These are phyloP conservation scores for Acmispon strigosus DNA, from an alignment of 306 rosid genomes.

Conservation along the genomic window DNA sequence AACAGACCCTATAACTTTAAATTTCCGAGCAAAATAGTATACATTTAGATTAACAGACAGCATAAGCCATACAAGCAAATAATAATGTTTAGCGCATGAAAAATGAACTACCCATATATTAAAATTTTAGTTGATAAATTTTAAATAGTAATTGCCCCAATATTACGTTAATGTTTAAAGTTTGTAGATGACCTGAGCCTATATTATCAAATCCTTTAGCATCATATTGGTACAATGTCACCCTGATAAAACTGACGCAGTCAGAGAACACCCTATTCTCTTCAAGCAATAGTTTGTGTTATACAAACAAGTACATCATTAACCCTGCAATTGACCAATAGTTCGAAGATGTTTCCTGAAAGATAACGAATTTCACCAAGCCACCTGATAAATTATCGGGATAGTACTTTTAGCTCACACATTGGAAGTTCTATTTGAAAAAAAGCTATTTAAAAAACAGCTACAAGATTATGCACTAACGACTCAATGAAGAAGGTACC, in stretches of 20 bases:
- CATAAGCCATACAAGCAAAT: background rate
- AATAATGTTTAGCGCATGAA: background rate
- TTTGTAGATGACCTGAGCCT: background rate
- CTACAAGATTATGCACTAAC: background rate
- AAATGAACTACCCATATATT: background rate
- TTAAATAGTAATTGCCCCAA: background rate
- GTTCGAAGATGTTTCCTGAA: background rate
- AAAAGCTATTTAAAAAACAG: background rate
- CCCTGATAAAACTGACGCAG: background rate
- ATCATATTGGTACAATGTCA: background rate
- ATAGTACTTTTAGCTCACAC: background rate
- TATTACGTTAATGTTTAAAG: background rate
- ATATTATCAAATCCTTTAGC: background rate
- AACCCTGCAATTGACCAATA: background rate
- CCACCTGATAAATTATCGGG: slow-evolving; percentile 11
- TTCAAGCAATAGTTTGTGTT: background rate
- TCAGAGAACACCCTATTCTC: background rate
- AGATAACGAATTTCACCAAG: background rate
- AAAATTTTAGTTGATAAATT: background rate
- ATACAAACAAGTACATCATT: slow-evolving; percentile 8
- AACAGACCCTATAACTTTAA: no score
- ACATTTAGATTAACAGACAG: background rate
- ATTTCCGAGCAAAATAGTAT: no score
- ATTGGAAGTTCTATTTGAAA: background rate
- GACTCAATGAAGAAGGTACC: slow-evolving; percentile 13